A percentile compares a stretch with the other conserved stretches of the same genome.
Evolutionary conservation across 176 grass and related monocot species (phyloP).

Genomic region (Musa acuminata): DNA sequence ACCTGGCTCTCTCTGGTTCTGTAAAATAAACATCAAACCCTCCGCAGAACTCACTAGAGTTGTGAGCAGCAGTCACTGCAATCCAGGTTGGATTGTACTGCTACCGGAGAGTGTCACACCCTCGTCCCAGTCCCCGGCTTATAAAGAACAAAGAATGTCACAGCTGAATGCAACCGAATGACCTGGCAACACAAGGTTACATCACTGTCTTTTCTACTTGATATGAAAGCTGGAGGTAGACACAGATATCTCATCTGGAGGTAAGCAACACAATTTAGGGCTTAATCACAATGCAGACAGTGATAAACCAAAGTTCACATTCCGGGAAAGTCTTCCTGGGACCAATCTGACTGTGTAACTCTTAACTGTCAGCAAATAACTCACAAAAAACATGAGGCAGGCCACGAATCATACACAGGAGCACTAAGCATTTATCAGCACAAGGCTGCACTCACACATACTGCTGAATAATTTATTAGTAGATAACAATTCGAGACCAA

Average conservation of each 20-base stretch:
- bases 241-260: neutral
- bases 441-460: neutral
- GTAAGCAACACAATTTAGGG: neutral
- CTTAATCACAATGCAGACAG: too few relatives aligned
- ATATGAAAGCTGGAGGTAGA: neutral
- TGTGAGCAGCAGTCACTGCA: neutral
- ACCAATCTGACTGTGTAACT: too few relatives aligned
- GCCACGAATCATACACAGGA: too few relatives aligned
- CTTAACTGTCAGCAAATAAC: too few relatives aligned
- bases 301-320: too few relatives aligned
- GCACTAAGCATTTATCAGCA: too few relatives aligned
- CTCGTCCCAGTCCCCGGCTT: too few relatives aligned
- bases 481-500: neutral
- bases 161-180: neutral
- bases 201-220: neutral
- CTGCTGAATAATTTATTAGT: conserved; percentile 1
- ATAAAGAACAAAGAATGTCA: too few relatives aligned
- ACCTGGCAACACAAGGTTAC: neutral
- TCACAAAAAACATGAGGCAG: too few relatives aligned
- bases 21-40: neutral
- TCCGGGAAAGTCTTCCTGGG: too few relatives aligned
- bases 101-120: too few relatives aligned
- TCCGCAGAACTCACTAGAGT: neutral
- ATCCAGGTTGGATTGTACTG: conserved; percentile 2
- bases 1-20: neutral